Conservation (phyloP, 2,329 filamentous ascomycete species). For the Fusarium continuum region DNA sequence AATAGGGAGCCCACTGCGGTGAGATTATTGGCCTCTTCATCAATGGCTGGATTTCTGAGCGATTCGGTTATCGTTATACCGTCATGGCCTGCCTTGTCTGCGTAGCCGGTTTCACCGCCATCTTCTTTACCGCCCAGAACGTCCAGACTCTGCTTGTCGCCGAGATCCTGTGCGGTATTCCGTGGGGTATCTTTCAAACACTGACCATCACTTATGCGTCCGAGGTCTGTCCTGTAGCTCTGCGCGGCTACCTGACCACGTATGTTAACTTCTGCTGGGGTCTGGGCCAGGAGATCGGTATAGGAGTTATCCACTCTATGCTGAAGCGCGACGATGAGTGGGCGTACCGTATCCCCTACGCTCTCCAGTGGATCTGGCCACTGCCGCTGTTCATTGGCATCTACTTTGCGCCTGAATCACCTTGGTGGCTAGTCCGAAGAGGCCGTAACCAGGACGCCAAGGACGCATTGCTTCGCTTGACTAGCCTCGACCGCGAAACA, state of each 20-base stretch:
- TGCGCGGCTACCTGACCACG: slow-evolving; percentile 76
- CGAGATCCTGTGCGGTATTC: slow-evolving; percentile 70
- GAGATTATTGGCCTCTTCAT: slow-evolving; percentile 73
- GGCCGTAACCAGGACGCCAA: slow-evolving; percentile 73
- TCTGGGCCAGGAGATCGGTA: slow-evolving; percentile 76
- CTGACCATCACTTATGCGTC: slow-evolving; percentile 73
- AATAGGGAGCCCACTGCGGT: slow-evolving; percentile 63
- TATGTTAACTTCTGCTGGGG: slow-evolving; percentile 84
- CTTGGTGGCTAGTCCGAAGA: slow-evolving; percentile 79
- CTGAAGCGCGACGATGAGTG: slow-evolving; percentile 71
- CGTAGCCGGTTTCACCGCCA: slow-evolving; percentile 66
- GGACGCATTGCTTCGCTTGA: slow-evolving; percentile 70
- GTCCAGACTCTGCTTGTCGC: slow-evolving; percentile 67
- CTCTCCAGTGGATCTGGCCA: slow-evolving; percentile 82
- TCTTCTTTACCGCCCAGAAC: slow-evolving; percentile 72
- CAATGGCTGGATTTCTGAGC: slow-evolving; percentile 72
- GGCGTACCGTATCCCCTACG: slow-evolving; percentile 76
- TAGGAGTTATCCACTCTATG: slow-evolving; percentile 77
- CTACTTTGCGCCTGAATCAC: slow-evolving; percentile 74
- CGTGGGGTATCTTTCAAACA: slow-evolving; percentile 68
- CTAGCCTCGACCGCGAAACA: slow-evolving; percentile 68
- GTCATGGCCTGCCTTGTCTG: slow-evolving; percentile 66
- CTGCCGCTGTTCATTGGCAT: slow-evolving; percentile 72
- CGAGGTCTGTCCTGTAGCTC: slow-evolving; percentile 76
- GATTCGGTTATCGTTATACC: slow-evolving; percentile 73